Base-by-base conservation (phyloP, 495 filamentous ascomycete genomes). In the Penicillium turbatum region DNA sequence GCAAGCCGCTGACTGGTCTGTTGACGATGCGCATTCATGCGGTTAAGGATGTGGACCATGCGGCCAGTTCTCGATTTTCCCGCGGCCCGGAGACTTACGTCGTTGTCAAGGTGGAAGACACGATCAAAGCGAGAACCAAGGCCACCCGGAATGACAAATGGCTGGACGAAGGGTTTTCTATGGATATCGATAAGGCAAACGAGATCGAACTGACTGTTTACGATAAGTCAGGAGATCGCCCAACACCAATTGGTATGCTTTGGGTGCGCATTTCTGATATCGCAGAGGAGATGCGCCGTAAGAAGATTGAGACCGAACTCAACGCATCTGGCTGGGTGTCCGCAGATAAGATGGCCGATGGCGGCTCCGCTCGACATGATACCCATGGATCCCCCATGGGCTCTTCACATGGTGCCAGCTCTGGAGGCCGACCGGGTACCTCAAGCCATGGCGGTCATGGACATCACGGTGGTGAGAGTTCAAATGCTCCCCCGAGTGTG, bases 241-340 rank as follows among this genome's bases (percentile, higher is more conserved):
- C 92, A 2, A 81, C 95, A 40, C 93, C 93, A 34, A 95, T 99
- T 57, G 93, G 87, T 50, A 85, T 99, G 80, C 78, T 97, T 6
- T 99, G 93, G 93, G 81, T 99, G 55, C 81, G 93, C 37, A 92
- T 99, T 63, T 92, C 95, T 34, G 93, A 99, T 68, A 95, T 99
- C 56, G 90, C 87, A 24, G 93, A 99, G 62, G 93, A 97, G 69
- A 92, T 97, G 79, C 87, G 93, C 58, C 87, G 90, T 44, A 97
- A 97, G 78, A 97, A 88, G 74, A 91, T 99, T 55, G 95, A 97
- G 68, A 85, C 89, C 4, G 93, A 99, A 62, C 84, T 96, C 53
- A 92, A 90, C 60, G 82, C 81, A 48, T 86, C 86, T 37, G 93
- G 92, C 39, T 99, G 93, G 93, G 93, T 96, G 48, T 96, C 95